These are phyloP conservation scores for Mycena amicta DNA, from an alignment of 768 basidiomycete species.

Conservation along the genomic window DNA sequence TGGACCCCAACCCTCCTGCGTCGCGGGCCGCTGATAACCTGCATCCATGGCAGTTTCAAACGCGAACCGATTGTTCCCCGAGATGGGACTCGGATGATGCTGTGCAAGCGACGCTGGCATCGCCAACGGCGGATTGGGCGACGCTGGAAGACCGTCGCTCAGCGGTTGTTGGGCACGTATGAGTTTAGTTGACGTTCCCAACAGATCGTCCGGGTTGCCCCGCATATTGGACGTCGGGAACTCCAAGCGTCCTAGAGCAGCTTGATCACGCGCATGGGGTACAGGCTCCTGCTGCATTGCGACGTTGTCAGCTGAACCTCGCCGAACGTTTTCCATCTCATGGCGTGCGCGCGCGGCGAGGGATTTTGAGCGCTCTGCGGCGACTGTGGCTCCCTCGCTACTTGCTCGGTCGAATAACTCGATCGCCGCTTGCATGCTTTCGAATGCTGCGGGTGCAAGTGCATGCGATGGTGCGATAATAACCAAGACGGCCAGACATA, in stretches of 20 bases:
- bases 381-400: constrained; percentile 21
- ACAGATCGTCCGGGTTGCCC: constrained; percentile 23
- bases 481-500: constrained; percentile 26
- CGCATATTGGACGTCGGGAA: constrained; percentile 24
- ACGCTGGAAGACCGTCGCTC: background rate
- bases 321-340: constrained; percentile 16
- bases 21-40: too few relatives aligned
- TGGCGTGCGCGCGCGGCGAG: constrained; percentile 18
- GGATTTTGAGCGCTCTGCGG: constrained; percentile 17
- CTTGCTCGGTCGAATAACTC: constrained; percentile 24
- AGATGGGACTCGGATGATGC: background rate
- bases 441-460: constrained; percentile 22
- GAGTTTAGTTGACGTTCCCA: constrained; percentile 27
- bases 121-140: background rate
- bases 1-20: too few relatives aligned
- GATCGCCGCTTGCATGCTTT: constrained; percentile 24
- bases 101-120: background rate
- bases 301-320: background rate
- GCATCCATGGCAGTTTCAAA: too few relatives aligned
- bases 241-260: background rate
- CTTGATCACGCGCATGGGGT: too few relatives aligned
- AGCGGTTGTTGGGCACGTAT: constrained; percentile 18
- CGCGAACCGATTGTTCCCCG: background rate
- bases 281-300: too few relatives aligned
- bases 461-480: constrained; percentile 28